Evolutionary conservation across 2,329 filamentous ascomycete species (phyloP), one percentile per base, ranked within the genome.

Genomic region (Ilyonectria destructans): DNA sequence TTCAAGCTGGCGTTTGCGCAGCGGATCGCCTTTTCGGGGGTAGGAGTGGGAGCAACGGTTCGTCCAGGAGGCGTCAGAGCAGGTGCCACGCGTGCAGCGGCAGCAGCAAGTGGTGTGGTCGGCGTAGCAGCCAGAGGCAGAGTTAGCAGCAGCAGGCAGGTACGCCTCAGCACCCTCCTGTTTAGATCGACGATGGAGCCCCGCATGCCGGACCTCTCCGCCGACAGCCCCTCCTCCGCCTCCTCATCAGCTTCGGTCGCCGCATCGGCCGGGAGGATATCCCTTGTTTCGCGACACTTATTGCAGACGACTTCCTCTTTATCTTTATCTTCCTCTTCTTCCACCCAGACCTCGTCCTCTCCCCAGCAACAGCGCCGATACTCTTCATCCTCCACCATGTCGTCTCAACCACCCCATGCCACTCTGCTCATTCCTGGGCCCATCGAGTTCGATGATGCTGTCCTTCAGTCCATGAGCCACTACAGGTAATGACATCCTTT

Each of bases 371-470:
- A 71, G 26, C 71, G 63, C 61, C 76, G 67, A 62, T 73, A 69
- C 65, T 76, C 74, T 48, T 72, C 74, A 65, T 63, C 74, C 45
- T 69, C 77, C 79, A 85, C 78, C 61, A 91, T 91, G 90, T 91
- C 89, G 74, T 86, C 85, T 67, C 90, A 91, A 76, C 85, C 88
- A 62, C 82, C 85, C 58, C 90, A 92, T 79, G 83, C 89, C 49
- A 92, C 96, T 63, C 87, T 99, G 83, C 90, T 99, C 84, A 98
- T 99, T 79, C 96, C 96, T 57, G 96, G 96, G 71, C 96, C 96
- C 78, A 97, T 98, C 82, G 96, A 98, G 85, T 98, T 98, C 80
- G 96, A 98, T 81, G 96, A 98, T 96, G 95, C 91, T 55, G 96
- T 98, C 69, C 90, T 98, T 59, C 90, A 95, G 82, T 94, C 95